A percentile compares a stretch with the other conserved stretches of the same genome.
phyloP scores from a whole-genome alignment of 2,329 filamentous ascomycete genomes.

The Calonectria fujianensis region DNA sequence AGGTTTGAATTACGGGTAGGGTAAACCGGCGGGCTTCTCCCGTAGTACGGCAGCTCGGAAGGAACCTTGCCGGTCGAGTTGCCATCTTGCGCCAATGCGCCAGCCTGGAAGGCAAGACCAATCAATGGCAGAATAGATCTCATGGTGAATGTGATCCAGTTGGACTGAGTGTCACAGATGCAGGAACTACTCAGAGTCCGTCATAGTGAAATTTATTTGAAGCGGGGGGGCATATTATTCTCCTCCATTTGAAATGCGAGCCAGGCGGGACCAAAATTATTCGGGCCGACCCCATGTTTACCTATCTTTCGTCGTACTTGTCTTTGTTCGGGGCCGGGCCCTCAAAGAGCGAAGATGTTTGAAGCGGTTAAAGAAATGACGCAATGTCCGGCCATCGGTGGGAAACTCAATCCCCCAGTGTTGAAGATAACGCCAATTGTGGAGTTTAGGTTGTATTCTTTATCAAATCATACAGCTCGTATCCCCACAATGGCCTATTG shows the following conservation, averaged over 20 bases:
- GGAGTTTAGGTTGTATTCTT: not conserved
- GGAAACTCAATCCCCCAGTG: not conserved
- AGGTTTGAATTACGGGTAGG: not conserved
- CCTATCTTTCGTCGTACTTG: not conserved
- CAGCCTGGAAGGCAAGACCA: slow-evolving; percentile 1
- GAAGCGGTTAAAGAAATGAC: not conserved
- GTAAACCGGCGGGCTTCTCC: slow-evolving; percentile 16
- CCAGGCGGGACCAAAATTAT: not conserved
- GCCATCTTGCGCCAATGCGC: not conserved
- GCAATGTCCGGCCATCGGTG: not conserved
- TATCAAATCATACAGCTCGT: not conserved
- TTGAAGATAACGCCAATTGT: not conserved
- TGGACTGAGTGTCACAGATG: not conserved
- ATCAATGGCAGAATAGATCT: not conserved
- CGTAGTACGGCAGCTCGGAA: slow-evolving; percentile 2
- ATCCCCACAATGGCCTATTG: not conserved
- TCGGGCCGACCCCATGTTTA: slow-evolving; percentile 6
- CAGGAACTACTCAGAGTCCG: not conserved
- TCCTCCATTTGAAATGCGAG: not conserved
- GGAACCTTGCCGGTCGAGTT: not conserved
- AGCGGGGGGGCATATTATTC: not conserved
- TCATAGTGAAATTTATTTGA: not conserved
- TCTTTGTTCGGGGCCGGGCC: not conserved
- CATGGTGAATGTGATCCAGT: not conserved
- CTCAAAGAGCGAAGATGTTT: not conserved